Conservation (phyloP, 2,329 filamentous ascomycete species). For the Plenodomus lindquistii region DNA sequence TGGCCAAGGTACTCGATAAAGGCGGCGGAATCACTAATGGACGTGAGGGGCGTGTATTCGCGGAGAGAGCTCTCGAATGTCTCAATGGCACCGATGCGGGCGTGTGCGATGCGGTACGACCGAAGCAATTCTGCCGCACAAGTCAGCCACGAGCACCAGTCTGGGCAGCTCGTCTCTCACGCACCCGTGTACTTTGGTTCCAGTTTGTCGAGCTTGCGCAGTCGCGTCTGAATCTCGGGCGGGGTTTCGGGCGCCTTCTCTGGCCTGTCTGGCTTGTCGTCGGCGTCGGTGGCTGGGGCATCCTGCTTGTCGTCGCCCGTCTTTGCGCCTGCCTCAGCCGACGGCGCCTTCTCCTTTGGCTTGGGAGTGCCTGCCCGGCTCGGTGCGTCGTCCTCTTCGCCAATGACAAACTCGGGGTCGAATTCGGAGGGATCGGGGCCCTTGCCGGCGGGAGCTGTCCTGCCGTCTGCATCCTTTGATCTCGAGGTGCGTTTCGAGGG, state of each 20-base stretch:
- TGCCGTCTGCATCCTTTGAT: conserved; percentile 39
- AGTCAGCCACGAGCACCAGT: conserved; percentile 12
- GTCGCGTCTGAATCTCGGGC: conserved; percentile 71
- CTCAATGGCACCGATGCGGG: conserved; percentile 83
- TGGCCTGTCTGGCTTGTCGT: conserved; percentile 30
- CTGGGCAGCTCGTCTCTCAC: conserved; percentile 3
- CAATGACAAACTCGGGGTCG: conserved; percentile 82
- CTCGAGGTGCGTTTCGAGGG: conserved; percentile 40
- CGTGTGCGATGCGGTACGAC: conserved; percentile 90
- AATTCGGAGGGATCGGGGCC: conserved; percentile 84
- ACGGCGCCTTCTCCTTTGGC: conserved; percentile 48
- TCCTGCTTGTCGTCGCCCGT: conserved; percentile 39
- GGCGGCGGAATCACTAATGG: conserved; percentile 81
- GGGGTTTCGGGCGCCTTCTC: conserved; percentile 62
- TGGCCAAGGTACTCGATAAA: conserved; percentile 90
- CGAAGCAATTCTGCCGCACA: conserved; percentile 73
- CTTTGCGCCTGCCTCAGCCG: conserved; percentile 21
- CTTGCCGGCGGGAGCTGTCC: conserved; percentile 53
- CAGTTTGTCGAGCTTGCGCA: conserved; percentile 87
- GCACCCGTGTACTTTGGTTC: conserved; percentile 83
- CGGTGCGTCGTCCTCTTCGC: conserved; percentile 73
- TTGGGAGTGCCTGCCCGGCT: conserved; percentile 65
- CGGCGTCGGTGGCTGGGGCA: conserved; percentile 30
- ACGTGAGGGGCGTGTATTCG: conserved; percentile 89
- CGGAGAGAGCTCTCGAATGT: conserved; percentile 89